Percentiles rank a stretch among this genome's conserved stretches.
Evolutionary conservation across 2,329 filamentous ascomycete species (phyloP).

Genomic region (Nigrospora osmanthi): DNA sequence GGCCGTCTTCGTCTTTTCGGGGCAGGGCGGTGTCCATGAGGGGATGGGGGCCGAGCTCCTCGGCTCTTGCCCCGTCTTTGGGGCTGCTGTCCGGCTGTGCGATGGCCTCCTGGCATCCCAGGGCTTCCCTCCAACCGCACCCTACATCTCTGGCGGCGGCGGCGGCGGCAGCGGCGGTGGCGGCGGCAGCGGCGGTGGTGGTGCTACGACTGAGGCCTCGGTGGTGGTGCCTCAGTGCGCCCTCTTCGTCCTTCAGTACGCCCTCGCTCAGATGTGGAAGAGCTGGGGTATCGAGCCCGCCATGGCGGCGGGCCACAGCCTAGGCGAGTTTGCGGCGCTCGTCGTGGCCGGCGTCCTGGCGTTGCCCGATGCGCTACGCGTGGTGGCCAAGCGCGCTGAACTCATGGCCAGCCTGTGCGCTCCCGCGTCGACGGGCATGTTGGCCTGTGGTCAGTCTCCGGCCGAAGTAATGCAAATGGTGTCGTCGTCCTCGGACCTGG

Average conservation of each 20-base stretch:
- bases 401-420: slow-evolving; percentile 6
- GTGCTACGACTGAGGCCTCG: background rate
- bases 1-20: slow-evolving; percentile 7
- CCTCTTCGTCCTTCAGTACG: slow-evolving; percentile 4
- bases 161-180: background rate
- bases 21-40: slow-evolving; percentile 7
- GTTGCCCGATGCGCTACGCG: slow-evolving; percentile 1
- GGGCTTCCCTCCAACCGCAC: too few relatives aligned
- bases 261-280: slow-evolving; percentile 4
- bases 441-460: slow-evolving; percentile 3
- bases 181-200: background rate
- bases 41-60: slow-evolving; percentile 10
- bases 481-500: background rate
- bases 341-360: slow-evolving; percentile 5
- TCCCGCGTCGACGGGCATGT: slow-evolving; percentile 4
- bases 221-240: too few relatives aligned
- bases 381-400: slow-evolving; percentile 6
- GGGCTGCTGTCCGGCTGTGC: slow-evolving; percentile 3
- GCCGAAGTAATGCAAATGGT: slow-evolving; percentile 1
- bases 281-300: slow-evolving; percentile 6
- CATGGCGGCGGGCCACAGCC: slow-evolving; percentile 7
- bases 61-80: slow-evolving; percentile 5
- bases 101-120: slow-evolving; percentile 6
- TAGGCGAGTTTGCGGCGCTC: slow-evolving; percentile 8
- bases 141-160: too few relatives aligned